Conservation (phyloP, 768 basidiomycete species). For the Mycena venus region DNA sequence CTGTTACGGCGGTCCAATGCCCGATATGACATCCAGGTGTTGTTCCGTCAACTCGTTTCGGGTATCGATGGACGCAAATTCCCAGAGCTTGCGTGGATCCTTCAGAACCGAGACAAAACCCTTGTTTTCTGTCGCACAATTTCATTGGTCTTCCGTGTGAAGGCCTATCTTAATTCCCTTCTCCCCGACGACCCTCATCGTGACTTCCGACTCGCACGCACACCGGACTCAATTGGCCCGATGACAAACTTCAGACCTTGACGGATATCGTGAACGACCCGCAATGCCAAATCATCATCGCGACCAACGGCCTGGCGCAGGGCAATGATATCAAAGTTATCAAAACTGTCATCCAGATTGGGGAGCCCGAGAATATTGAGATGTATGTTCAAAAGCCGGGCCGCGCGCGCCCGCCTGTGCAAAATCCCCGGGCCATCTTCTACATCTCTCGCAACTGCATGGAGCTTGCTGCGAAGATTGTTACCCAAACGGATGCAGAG, state of each 20-base stretch:
- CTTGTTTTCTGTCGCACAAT: slow-evolving; percentile 46
- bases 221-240: neutral
- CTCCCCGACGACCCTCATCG: neutral
- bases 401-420: neutral
- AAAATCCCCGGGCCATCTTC: neutral
- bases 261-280: neutral
- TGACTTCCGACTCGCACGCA: neutral
- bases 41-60: neutral
- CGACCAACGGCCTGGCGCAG: neutral
- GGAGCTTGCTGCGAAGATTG: neutral
- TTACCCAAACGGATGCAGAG: neutral
- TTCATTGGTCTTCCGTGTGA: slow-evolving; percentile 34
- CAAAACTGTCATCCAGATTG: neutral
- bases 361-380: slow-evolving; percentile 9
- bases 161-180: slow-evolving; percentile 31
- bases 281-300: neutral
- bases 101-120: slow-evolving; percentile 27
- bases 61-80: neutral
- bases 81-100: too few species aligned
- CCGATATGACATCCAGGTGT: neutral
- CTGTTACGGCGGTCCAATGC: neutral
- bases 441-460: neutral
- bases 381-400: slow-evolving; percentile 8
- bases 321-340: slow-evolving; percentile 1
- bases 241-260: neutral